Conservation (phyloP, 2,329 filamentous ascomycete species). For the Penicillium sp. region DNA sequence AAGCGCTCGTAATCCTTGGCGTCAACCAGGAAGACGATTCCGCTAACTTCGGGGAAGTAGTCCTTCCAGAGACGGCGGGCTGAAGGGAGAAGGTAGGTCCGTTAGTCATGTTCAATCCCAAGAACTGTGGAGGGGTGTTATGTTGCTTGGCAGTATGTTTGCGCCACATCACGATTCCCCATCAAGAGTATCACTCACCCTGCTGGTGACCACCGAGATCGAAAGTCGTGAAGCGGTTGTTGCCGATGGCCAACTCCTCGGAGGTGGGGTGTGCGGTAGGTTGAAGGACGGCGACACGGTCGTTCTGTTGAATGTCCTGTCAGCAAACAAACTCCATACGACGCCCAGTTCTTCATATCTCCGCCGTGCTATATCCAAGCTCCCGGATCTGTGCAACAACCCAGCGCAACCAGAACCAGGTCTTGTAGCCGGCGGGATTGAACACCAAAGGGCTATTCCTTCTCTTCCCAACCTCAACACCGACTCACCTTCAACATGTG, state of each 20-base stretch:
- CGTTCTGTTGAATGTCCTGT: conserved; percentile 59
- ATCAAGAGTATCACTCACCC: conserved; percentile 53
- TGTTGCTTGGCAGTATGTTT: neutral
- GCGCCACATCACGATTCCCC: neutral
- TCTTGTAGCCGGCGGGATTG: neutral
- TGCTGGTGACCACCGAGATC: conserved; percentile 93
- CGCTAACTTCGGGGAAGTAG: conserved; percentile 94
- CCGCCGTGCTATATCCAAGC: neutral
- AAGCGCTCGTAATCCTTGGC: conserved; percentile 97
- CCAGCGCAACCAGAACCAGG: neutral
- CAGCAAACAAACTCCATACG: conserved; percentile 2
- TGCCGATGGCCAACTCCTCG: conserved; percentile 88
- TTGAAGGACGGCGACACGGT: conserved; percentile 85
- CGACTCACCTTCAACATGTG: conserved; percentile 86
- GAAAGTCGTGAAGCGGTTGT: conserved; percentile 92
- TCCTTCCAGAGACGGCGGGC: conserved; percentile 94
- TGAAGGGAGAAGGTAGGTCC: conserved; percentile 33
- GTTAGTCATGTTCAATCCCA: neutral
- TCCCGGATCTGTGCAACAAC: neutral
- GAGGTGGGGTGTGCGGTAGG: conserved; percentile 90
- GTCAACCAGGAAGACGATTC: conserved; percentile 96
- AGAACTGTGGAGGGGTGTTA: neutral
- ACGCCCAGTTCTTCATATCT: neutral
- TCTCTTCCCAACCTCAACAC: neutral
- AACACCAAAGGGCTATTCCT: neutral